Conservation (phyloP, 768 basidiomycete species). For the Leccinum olivaceopallidum region DNA sequence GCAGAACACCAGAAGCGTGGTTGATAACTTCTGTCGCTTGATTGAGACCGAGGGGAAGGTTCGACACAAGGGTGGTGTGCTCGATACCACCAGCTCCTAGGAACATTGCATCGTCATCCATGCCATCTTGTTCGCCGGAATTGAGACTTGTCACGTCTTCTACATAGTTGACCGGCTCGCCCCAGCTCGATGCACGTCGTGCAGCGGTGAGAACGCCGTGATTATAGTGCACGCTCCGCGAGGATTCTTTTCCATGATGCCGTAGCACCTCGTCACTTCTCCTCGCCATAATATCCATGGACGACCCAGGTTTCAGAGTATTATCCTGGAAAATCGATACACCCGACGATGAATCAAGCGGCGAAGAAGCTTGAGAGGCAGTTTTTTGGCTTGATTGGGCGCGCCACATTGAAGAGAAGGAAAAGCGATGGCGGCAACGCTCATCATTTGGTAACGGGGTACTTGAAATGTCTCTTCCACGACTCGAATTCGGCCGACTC, state of each 20-base stretch:
- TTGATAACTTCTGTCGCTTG: constrained; percentile 25
- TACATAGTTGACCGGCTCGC: constrained; percentile 43
- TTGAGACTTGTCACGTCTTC: constrained; percentile 46
- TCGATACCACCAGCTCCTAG: constrained; percentile 53
- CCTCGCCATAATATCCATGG: constrained; percentile 27
- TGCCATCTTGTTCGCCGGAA: constrained; percentile 44
- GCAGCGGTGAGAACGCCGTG: constrained; percentile 42
- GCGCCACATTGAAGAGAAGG: constrained; percentile 32
- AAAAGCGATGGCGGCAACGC: constrained; percentile 32
- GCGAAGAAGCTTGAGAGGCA: constrained; percentile 31
- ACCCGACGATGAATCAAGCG: constrained; percentile 34
- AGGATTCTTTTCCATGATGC: constrained; percentile 29
- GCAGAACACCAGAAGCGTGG: constrained; percentile 19
- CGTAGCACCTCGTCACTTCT: constrained; percentile 49
- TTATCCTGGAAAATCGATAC: constrained; percentile 30
- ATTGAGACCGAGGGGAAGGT: constrained; percentile 36
- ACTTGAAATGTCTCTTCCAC: constrained; percentile 21
- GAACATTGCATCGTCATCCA: constrained; percentile 54
- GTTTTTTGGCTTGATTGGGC: constrained; percentile 22
- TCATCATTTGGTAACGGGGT: constrained; percentile 25
- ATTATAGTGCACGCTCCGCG: constrained; percentile 26
- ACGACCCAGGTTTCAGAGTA: constrained; percentile 15
- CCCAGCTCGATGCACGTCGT: constrained; percentile 68
- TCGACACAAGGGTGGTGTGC: constrained; percentile 33
- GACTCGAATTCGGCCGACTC: constrained; percentile 27